Percentiles rank a stretch among this genome's conserved stretches.
Evolutionary conservation across 2,329 filamentous ascomycete species (phyloP).

Genomic region (Sporothrix variecibatus): DNA sequence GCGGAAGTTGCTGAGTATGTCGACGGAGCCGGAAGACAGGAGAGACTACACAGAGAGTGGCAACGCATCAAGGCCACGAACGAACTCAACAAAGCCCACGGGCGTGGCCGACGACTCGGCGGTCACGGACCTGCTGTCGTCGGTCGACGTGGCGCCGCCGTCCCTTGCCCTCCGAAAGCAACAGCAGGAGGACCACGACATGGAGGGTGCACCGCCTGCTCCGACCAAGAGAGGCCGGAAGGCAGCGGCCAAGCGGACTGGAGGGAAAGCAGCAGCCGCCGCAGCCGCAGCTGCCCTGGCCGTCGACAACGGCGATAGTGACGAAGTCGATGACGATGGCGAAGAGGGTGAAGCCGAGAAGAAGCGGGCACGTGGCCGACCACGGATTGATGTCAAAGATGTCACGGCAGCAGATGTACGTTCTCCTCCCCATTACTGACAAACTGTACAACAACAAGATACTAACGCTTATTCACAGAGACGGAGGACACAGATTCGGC

Average conservation of each 20-base stretch:
- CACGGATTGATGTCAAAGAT: constrained; percentile 73
- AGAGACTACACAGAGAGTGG: background rate
- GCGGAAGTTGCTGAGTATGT: background rate
- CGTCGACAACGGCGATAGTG: background rate
- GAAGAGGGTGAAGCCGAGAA: constrained; percentile 42
- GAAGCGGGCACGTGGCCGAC: constrained; percentile 70
- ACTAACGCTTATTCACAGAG: constrained; percentile 52
- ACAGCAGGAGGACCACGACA: background rate
- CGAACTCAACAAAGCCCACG: background rate
- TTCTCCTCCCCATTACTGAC: constrained; percentile 34
- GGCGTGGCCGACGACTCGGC: background rate
- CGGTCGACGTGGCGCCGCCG: background rate
- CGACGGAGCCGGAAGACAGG: background rate
- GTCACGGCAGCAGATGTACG: constrained; percentile 77
- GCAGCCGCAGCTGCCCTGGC: background rate
- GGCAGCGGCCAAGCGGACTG: background rate
- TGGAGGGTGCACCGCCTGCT: background rate
- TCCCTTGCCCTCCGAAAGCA: background rate
- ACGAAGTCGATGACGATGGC: constrained; percentile 17
- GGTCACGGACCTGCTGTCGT: background rate
- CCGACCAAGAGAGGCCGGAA: background rate
- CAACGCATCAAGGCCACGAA: background rate
- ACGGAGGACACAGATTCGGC: constrained; percentile 81
- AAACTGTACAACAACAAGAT: background rate
- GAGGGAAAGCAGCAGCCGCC: constrained; percentile 21